Percentiles rank a stretch among this genome's conserved stretches.
Conservation (phyloP, 2,329 filamentous ascomycete species). For the Verticillium tricorpus region DNA sequence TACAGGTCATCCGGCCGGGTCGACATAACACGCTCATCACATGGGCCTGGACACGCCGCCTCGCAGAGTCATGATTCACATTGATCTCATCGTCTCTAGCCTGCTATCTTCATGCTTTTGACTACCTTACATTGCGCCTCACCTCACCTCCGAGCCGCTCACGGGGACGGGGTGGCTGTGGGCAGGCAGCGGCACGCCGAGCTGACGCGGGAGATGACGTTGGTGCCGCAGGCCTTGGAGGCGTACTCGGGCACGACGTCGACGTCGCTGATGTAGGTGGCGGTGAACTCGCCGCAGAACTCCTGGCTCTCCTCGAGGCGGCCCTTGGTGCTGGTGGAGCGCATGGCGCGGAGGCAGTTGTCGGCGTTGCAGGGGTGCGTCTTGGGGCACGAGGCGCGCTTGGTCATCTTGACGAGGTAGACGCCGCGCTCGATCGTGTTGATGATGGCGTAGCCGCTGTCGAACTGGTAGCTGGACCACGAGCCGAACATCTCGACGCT, state of each 20-base stretch:
- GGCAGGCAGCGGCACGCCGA: constrained; percentile 12
- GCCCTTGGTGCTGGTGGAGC: constrained; percentile 5
- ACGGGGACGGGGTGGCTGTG: not conserved
- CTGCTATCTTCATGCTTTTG: not conserved
- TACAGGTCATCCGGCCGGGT: too few relatives aligned
- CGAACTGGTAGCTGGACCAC: constrained; percentile 8
- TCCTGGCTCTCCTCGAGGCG: constrained; percentile 10
- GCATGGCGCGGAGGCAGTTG: constrained; percentile 11
- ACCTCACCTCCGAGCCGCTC: not conserved
- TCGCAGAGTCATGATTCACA: not conserved
- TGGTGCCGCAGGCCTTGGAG: constrained; percentile 5
- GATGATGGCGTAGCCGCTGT: constrained; percentile 10
- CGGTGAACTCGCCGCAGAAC: constrained; percentile 8
- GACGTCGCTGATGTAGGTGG: constrained; percentile 2
- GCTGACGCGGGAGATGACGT: constrained; percentile 10
- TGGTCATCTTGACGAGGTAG: constrained; percentile 10
- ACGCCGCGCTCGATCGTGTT: constrained; percentile 13
- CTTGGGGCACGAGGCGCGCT: constrained; percentile 8
- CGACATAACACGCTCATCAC: too few relatives aligned
- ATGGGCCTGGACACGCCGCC: too few relatives aligned
- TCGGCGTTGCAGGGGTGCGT: constrained; percentile 9
- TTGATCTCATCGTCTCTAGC: not conserved
- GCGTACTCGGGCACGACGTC: constrained; percentile 5
- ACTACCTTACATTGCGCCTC: too few relatives aligned
- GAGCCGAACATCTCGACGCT: constrained; percentile 7